These are phyloP conservation scores for Pelagophyceae sp. DNA, from an alignment of 352 stramenopile genomes.

Conservation along the genomic window DNA sequence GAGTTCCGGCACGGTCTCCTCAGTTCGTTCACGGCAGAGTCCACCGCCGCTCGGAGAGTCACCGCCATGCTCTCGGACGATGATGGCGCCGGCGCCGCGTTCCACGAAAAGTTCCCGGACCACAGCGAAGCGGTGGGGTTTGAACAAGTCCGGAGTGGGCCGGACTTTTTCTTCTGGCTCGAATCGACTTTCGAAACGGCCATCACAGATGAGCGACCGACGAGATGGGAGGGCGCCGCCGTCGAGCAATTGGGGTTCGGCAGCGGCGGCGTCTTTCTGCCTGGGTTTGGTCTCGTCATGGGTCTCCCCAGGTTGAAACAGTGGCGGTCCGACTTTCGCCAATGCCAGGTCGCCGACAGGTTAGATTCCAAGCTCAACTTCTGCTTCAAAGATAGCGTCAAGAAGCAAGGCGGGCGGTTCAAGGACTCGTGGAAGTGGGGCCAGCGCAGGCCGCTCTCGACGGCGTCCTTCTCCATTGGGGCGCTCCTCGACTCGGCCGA, in stretches of 20 bases:
- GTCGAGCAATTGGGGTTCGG: neutral
- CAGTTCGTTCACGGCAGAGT: neutral
- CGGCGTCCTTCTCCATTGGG: neutral
- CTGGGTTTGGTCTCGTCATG: neutral
- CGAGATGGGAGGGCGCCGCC: neutral
- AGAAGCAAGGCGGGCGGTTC: neutral
- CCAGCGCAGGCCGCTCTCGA: neutral
- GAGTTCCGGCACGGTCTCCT: neutral
- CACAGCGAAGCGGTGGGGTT: neutral
- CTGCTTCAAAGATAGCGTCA: neutral
- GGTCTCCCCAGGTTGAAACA: neutral
- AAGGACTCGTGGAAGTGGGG: neutral
- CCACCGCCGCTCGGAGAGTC: neutral
- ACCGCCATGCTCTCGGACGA: too few species aligned
- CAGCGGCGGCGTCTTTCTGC: neutral
- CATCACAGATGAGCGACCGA: neutral
- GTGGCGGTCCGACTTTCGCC: neutral
- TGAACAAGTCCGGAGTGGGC: neutral
- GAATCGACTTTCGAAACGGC: neutral
- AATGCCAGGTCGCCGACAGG: neutral
- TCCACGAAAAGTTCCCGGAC: neutral
- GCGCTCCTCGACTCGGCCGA: neutral
- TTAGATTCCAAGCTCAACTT: neutral
- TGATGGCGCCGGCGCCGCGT: neutral
- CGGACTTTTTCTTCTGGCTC: neutral